These are phyloP conservation scores for Zostera marina DNA, from an alignment of 116 monocot genomes.

Conservation along the genomic window DNA sequence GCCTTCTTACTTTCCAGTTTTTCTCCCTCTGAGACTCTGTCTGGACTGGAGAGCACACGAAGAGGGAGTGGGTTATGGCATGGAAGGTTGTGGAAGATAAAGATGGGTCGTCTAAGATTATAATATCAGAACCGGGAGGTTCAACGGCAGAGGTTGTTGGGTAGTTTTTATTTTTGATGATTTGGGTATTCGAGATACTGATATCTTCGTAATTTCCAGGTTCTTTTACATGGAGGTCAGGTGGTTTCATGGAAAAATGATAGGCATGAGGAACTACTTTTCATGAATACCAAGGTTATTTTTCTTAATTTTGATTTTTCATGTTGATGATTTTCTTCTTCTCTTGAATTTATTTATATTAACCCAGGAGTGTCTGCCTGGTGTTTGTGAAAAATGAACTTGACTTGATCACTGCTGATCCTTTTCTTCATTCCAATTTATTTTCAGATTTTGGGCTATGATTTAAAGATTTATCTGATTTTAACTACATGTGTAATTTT, in stretches of 20 bases:
- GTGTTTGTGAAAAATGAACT: no score
- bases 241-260: conserved; percentile 65
- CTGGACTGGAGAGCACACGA: no score
- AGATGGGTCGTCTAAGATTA: background rate
- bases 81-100: background rate
- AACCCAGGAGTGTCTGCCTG: no score
- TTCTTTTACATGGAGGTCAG: conserved; percentile 47
- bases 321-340: background rate
- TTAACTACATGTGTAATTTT: no score
- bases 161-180: background rate
- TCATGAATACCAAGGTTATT: conserved; percentile 40
- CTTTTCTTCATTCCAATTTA: no score
- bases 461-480: no score
- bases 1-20: no score
- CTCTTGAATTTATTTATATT: no score
- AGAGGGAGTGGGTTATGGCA: background rate
- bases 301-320: background rate
- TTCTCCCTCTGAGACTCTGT: no score
- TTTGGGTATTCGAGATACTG: background rate
- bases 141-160: background rate
- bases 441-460: no score
- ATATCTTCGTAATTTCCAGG: conserved; percentile 11
- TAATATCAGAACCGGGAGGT: background rate
- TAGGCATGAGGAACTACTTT: conserved; percentile 36
- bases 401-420: no score